phyloP scores from a whole-genome alignment of 164 flowering plant genomes.

The Houttuynia cordata region DNA sequence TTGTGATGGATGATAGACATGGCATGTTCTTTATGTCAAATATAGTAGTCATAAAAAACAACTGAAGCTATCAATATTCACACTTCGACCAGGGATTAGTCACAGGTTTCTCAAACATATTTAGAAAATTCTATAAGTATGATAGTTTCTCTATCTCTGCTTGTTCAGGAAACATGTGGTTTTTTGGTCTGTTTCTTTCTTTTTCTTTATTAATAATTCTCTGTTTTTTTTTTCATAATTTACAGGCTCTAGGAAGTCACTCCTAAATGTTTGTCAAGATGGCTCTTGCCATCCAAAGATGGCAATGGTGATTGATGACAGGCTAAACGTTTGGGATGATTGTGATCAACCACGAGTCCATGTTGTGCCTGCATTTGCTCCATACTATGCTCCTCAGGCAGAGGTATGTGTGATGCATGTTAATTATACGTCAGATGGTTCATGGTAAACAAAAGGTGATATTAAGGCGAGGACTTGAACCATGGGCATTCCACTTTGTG shows the following conservation, averaged over 20 bases:
- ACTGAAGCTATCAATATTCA: no score
- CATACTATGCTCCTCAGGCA: constrained; percentile 97
- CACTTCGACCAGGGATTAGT: not conserved
- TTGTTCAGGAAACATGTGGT: not conserved
- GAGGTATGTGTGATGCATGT: constrained; percentile 45
- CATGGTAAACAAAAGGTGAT: not conserved
- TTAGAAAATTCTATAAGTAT: not conserved
- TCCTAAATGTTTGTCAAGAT: constrained; percentile 71
- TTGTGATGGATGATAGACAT: no score
- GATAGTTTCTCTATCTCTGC: not conserved
- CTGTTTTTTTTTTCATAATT: not conserved
- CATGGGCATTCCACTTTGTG: no score
- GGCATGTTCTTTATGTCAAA: no score
- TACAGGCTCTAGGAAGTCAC: constrained; percentile 74
- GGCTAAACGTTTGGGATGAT: constrained; percentile 93
- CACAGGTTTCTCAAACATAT: not conserved
- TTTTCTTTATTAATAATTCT: not conserved
- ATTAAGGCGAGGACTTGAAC: no score
- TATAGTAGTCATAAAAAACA: no score
- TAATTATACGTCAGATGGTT: not conserved
- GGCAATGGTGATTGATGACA: constrained; percentile 99
- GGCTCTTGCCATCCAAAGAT: constrained; percentile 88
- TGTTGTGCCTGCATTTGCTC: constrained; percentile 91
- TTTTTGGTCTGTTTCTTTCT: not conserved
- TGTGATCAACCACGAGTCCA: constrained; percentile 93